A percentile compares a stretch with the other conserved stretches of the same genome.
Evolutionary conservation across 495 filamentous ascomycete genomes (phyloP).

Genomic region (Copromyces sp.): DNA sequence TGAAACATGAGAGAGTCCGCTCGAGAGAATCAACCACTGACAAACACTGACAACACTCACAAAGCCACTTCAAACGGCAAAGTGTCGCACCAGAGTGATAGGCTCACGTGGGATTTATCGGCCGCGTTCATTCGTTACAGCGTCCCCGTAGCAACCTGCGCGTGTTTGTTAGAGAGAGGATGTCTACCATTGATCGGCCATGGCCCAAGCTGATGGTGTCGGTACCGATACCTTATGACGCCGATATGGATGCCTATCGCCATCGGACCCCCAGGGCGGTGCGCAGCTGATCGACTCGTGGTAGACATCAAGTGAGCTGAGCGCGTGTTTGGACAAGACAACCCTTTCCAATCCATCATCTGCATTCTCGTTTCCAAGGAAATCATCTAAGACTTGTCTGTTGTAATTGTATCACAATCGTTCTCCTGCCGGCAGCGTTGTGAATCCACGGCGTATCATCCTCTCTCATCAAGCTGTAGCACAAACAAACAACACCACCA

Average conservation of each 20-base stretch:
- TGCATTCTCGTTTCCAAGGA: background rate
- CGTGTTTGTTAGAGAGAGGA: background rate
- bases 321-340: background rate
- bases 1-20: background rate
- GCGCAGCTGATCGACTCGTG: background rate
- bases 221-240: background rate
- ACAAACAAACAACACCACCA: conserved; percentile 1
- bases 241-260: background rate
- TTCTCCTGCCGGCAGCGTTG: background rate
- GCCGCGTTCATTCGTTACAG: background rate
- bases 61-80: background rate
- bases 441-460: background rate
- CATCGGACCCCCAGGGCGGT: background rate
- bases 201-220: background rate
- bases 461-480: background rate
- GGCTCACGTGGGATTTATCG: background rate
- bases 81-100: background rate
- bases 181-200: background rate
- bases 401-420: background rate
- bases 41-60: background rate
- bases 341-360: background rate
- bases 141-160: background rate
- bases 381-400: background rate
- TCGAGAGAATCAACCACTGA: background rate
- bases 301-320: background rate